Percentiles rank a stretch among this genome's conserved stretches.
These are phyloP conservation scores for Setaria italica DNA, from an alignment of 202 grass and related monocot species.

Conservation along the genomic window DNA sequence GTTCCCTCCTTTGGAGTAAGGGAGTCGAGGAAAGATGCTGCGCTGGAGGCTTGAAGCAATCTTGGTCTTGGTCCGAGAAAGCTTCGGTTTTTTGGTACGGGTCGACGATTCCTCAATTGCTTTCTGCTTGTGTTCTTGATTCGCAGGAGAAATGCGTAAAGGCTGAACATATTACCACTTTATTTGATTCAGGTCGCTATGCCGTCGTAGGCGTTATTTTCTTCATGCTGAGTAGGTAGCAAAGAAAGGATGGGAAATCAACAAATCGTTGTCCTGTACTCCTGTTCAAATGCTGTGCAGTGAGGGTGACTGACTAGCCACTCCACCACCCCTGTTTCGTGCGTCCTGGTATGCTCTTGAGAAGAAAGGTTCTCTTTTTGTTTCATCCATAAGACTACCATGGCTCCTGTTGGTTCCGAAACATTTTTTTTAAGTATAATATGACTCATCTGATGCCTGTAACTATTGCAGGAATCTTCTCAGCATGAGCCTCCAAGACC, in stretches of 20 bases:
- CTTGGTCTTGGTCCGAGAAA: too few species aligned
- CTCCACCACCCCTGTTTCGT: slow-evolving; percentile 1
- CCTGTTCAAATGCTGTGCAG: not conserved
- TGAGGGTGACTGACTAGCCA: slow-evolving; percentile 30
- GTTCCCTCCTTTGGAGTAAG: too few species aligned
- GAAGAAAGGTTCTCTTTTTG: not conserved
- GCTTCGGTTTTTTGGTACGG: too few species aligned
- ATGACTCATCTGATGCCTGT: slow-evolving; percentile 31
- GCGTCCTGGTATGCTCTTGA: not conserved
- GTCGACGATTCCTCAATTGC: too few species aligned
- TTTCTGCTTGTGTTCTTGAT: too few species aligned
- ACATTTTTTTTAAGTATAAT: slow-evolving; percentile 31
- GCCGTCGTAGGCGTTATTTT: not conserved
- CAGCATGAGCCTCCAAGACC: not conserved
- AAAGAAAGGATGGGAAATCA: not conserved
- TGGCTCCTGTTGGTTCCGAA: not conserved
- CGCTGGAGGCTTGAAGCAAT: too few species aligned
- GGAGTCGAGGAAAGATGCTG: too few species aligned
- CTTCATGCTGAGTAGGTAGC: not conserved
- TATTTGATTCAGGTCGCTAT: too few species aligned
- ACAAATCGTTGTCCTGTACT: not conserved
- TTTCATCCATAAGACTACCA: not conserved
- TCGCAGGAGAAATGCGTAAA: too few species aligned
- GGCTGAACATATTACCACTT: too few species aligned
- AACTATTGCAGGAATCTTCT: slow-evolving; percentile 37